phyloP scores from a whole-genome alignment of 2,329 filamentous ascomycete species.

The Aspergillus latus region DNA sequence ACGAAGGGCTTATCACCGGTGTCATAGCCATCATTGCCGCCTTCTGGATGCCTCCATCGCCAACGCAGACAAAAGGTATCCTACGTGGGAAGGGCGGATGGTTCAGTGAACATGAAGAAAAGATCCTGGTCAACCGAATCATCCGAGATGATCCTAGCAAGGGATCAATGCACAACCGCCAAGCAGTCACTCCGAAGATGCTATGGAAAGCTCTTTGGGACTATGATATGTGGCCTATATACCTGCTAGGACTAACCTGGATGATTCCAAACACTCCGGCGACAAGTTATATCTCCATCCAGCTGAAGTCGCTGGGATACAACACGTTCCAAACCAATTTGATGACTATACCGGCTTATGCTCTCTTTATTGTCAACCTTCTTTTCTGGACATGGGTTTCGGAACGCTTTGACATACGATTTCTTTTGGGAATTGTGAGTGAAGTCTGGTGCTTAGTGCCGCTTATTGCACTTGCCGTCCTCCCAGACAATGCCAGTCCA shows the following conservation, averaged over 20 bases:
- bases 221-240: slow-evolving; percentile 60
- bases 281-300: slow-evolving; percentile 40
- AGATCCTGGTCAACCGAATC: slow-evolving; percentile 67
- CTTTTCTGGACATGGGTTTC: slow-evolving; percentile 55
- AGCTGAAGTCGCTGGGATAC: slow-evolving; percentile 56
- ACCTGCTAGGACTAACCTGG: slow-evolving; percentile 51
- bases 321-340: slow-evolving; percentile 61
- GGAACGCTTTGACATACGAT: slow-evolving; percentile 56
- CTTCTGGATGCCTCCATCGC: slow-evolving; percentile 63
- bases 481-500: slow-evolving; percentile 49
- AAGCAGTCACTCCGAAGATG: slow-evolving; percentile 51
- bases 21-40: slow-evolving; percentile 57
- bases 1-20: slow-evolving; percentile 51
- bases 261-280: slow-evolving; percentile 40
- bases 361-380: slow-evolving; percentile 59
- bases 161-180: slow-evolving; percentile 62
- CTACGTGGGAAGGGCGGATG: slow-evolving; percentile 64
- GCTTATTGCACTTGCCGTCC: slow-evolving; percentile 51
- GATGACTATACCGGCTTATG: slow-evolving; percentile 60
- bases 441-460: slow-evolving; percentile 56
- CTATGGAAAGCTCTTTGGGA: slow-evolving; percentile 53
- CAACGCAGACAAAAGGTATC: slow-evolving; percentile 62
- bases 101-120: slow-evolving; percentile 67
- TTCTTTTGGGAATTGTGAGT: slow-evolving; percentile 54
- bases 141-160: slow-evolving; percentile 58